These are phyloP conservation scores for Harrya chromipes DNA, from an alignment of 768 basidiomycete species.

Conservation along the genomic window DNA sequence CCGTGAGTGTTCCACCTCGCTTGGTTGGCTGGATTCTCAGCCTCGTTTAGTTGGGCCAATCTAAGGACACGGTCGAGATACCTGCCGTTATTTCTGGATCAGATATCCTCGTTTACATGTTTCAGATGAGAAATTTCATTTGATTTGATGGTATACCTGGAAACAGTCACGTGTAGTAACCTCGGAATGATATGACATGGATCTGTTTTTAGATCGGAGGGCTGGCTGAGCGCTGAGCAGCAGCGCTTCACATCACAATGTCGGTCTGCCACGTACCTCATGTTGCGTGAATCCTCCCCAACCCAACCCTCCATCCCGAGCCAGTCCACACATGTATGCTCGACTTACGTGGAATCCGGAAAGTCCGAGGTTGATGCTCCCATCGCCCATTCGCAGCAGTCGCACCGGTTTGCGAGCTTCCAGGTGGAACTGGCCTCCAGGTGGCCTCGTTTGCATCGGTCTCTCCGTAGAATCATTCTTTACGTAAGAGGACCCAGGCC, in stretches of 20 bases:
- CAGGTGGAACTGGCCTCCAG: slow-evolving; percentile 3
- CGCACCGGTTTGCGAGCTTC: slow-evolving; percentile 6
- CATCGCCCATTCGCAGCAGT: not conserved
- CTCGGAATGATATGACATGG: not conserved
- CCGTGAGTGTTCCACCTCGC: slow-evolving; percentile 39
- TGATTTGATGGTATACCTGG: too few relatives aligned
- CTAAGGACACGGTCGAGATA: slow-evolving; percentile 5
- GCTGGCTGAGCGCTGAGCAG: too few relatives aligned
- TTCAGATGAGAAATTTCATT: too few relatives aligned
- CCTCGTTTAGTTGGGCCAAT: slow-evolving; percentile 13
- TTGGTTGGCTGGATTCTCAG: slow-evolving; percentile 12
- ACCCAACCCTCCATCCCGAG: slow-evolving; percentile 3
- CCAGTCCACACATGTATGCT: slow-evolving; percentile 13
- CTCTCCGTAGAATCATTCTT: slow-evolving; percentile 4
- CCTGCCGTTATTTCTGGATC: not conserved
- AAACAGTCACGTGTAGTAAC: too few relatives aligned
- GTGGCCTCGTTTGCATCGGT: slow-evolving; percentile 21
- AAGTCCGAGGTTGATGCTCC: slow-evolving; percentile 2
- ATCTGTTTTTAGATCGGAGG: slow-evolving; percentile 4
- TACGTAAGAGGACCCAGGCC: slow-evolving; percentile 63
- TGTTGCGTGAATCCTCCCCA: slow-evolving; percentile 8
- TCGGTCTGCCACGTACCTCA: not conserved
- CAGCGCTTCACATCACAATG: not conserved
- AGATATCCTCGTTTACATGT: not conserved
- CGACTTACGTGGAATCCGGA: not conserved